Conservation (phyloP, 495 filamentous ascomycete species). For the Entonaema liquescens region DNA sequence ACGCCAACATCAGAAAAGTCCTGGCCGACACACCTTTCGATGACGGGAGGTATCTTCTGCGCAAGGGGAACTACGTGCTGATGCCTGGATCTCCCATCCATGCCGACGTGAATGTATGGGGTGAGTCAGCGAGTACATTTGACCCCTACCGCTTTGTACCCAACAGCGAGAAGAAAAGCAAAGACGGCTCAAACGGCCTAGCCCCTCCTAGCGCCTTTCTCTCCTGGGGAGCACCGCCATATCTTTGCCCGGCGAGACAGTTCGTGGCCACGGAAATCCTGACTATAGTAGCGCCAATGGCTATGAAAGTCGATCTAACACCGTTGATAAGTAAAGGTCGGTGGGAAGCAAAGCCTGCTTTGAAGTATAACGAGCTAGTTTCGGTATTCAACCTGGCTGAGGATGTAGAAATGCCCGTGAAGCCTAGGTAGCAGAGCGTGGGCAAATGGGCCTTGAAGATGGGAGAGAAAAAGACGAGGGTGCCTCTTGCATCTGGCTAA, state of each 20-base stretch:
- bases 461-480: not conserved
- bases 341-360: too few relatives aligned
- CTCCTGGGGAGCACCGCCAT: not conserved
- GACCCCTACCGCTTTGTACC: not conserved
- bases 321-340: too few relatives aligned
- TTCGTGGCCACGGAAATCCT: too few relatives aligned
- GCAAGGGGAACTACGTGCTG: not conserved
- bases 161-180: not conserved
- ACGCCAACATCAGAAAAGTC: not conserved
- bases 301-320: too few relatives aligned
- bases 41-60: not conserved
- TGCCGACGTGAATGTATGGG: not conserved
- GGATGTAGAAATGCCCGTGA: not conserved
- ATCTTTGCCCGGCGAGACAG: too few relatives aligned
- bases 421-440: not conserved
- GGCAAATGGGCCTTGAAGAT: not conserved
- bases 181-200: not conserved
- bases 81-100: not conserved
- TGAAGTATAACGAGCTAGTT: too few relatives aligned
- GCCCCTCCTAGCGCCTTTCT: not conserved
- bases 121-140: not conserved
- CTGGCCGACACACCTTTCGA: not conserved
- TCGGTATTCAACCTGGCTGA: not conserved
- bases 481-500: not conserved
- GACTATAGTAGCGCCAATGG: too few relatives aligned